Percentiles rank a stretch among this genome's conserved stretches.
These are phyloP conservation scores for Chlamydomonas sphaeroides DNA, from an alignment of 139 green algal genomes.

Conservation along the genomic window DNA sequence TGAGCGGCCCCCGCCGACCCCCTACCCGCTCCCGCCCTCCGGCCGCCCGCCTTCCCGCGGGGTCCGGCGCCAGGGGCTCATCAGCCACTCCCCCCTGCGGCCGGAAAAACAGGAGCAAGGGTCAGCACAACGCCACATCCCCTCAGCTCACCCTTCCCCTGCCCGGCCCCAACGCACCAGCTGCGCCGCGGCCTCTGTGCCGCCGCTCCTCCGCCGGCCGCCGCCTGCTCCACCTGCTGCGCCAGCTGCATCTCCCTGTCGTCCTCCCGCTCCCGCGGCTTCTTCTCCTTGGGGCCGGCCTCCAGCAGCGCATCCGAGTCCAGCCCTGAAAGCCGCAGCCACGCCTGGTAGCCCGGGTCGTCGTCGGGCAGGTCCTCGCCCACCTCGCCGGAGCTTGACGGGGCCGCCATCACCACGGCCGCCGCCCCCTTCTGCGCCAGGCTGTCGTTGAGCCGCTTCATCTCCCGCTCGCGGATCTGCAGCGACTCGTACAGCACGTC, in stretches of 20 bases:
- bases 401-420: not conserved
- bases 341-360: constrained; percentile 14
- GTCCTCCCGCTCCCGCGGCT: not conserved
- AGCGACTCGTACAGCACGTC: not conserved
- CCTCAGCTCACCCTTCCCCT: no score
- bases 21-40: no score
- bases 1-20: no score
- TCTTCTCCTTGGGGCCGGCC: not conserved
- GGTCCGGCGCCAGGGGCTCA: not conserved
- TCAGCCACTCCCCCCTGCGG: not conserved
- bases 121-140: no score
- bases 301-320: constrained; percentile 19
- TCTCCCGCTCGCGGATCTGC: constrained; percentile 5
- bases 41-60: no score
- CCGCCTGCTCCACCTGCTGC: not conserved
- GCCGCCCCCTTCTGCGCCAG: not conserved
- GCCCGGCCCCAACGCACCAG: constrained; percentile 2
- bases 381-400: not conserved
- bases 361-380: constrained; percentile 11
- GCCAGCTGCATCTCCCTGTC: not conserved
- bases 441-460: constrained; percentile 2
- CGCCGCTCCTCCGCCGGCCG: not conserved
- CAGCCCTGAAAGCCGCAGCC: not conserved
- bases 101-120: not conserved
- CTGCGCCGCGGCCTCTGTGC: constrained; percentile 3